These are phyloP conservation scores for Leccinum boreale DNA, from an alignment of 768 basidiomycete genomes.

Conservation along the genomic window DNA sequence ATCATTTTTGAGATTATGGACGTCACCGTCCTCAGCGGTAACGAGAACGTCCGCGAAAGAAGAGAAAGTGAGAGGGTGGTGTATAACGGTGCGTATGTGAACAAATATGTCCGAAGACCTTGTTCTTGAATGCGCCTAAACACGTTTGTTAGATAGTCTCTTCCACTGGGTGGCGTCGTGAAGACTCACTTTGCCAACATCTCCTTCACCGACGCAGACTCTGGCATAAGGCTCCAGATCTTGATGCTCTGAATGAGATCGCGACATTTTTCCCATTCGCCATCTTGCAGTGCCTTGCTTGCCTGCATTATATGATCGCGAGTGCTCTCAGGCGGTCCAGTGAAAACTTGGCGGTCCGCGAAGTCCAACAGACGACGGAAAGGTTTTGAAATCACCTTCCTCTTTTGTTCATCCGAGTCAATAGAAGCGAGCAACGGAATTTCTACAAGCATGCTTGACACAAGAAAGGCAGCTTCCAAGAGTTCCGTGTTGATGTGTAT, in stretches of 20 bases:
- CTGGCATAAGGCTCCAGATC: conserved; percentile 97
- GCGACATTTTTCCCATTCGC: conserved; percentile 95
- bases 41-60: conserved; percentile 83
- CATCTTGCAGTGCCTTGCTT: conserved; percentile 91
- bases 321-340: conserved; percentile 97
- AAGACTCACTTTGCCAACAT: conserved; percentile 83
- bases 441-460: conserved; percentile 98
- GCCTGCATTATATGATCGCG: conserved; percentile 99
- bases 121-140: conserved; percentile 97
- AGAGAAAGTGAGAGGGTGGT: conserved; percentile 84
- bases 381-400: conserved; percentile 93
- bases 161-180: background rate
- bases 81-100: conserved; percentile 94
- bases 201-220: conserved; percentile 81
- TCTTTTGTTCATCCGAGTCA: conserved; percentile 89
- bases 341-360: conserved; percentile 96
- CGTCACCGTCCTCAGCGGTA: conserved; percentile 77
- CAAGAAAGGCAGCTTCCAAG: conserved; percentile 94
- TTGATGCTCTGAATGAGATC: conserved; percentile 95
- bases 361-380: conserved; percentile 95
- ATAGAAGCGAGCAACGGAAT: conserved; percentile 93
- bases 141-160: background rate
- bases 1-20: conserved; percentile 95
- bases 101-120: conserved; percentile 92
- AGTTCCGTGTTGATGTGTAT: conserved; percentile 99